These are phyloP conservation scores for Phytopythium kandeliae DNA, from an alignment of 352 stramenopile genomes.

Conservation along the genomic window DNA sequence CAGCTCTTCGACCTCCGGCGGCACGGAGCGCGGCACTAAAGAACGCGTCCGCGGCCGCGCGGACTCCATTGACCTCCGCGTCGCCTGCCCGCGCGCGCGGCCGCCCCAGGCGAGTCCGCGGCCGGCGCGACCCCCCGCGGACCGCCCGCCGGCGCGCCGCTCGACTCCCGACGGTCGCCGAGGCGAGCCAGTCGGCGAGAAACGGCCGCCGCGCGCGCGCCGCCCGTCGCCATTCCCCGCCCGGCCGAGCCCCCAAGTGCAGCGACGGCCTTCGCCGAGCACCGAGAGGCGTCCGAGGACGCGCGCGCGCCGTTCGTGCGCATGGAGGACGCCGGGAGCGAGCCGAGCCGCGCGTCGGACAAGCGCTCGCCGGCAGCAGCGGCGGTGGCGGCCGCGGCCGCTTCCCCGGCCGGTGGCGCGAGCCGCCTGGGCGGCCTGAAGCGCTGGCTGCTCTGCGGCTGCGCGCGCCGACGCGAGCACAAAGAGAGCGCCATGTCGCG, in stretches of 20 bases:
- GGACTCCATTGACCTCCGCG: no score
- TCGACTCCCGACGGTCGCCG: no score
- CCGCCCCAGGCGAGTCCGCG: no score
- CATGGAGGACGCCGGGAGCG: constrained; percentile 3
- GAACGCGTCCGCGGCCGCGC: no score
- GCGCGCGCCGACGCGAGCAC: not conserved
- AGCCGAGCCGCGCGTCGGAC: constrained; percentile 7
- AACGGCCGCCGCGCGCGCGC: not conserved
- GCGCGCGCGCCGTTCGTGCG: not conserved
- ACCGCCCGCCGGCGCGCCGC: no score
- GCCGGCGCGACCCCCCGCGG: no score
- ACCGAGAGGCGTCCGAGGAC: not conserved
- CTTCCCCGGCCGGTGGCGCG: not conserved
- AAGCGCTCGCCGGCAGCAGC: no score
- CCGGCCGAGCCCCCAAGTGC: not conserved
- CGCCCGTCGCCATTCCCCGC: not conserved
- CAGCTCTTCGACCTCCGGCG: no score
- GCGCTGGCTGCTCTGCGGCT: not conserved
- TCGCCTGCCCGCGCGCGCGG: no score
- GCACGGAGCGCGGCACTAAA: no score
- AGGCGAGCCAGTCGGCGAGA: not conserved
- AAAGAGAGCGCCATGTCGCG: not conserved
- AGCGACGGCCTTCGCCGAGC: not conserved
- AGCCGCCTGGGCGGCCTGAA: not conserved
- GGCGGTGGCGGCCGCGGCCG: no score